Evolutionary conservation across 2,329 filamentous ascomycete species (phyloP).

Genomic region (Emergomyces orientalis): DNA sequence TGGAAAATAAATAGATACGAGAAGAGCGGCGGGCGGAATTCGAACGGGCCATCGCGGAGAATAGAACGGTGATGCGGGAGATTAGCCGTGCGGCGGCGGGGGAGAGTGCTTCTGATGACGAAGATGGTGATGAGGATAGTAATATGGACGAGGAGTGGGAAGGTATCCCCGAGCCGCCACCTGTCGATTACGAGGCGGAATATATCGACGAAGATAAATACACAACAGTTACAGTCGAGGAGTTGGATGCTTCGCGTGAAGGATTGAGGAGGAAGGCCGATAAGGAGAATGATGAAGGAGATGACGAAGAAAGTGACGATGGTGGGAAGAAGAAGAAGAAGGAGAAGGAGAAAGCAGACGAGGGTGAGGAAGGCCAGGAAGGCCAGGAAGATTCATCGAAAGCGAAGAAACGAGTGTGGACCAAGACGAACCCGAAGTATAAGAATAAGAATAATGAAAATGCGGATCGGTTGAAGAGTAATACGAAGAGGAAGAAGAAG

Average conservation of each 20-base stretch:
- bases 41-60: constrained; percentile 68
- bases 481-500: constrained; percentile 68
- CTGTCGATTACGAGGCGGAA: constrained; percentile 74
- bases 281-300: constrained; percentile 17
- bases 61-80: constrained; percentile 60
- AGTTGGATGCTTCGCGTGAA: constrained; percentile 68
- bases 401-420: constrained; percentile 38
- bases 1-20: constrained; percentile 56
- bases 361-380: constrained; percentile 26
- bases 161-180: constrained; percentile 49
- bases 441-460: neutral
- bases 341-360: constrained; percentile 23
- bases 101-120: constrained; percentile 24
- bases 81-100: constrained; percentile 34
- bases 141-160: constrained; percentile 52
- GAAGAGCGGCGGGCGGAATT: constrained; percentile 75
- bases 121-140: constrained; percentile 31
- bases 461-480: constrained; percentile 37
- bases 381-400: constrained; percentile 18
- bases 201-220: constrained; percentile 95
- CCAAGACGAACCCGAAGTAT: constrained; percentile 41
- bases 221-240: constrained; percentile 88
- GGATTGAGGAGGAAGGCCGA: constrained; percentile 53
- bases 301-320: constrained; percentile 14
- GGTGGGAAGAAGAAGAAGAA: constrained; percentile 21